phyloP scores from a whole-genome alignment of 345 rosid species.

The Cardamine resedifolia region DNA sequence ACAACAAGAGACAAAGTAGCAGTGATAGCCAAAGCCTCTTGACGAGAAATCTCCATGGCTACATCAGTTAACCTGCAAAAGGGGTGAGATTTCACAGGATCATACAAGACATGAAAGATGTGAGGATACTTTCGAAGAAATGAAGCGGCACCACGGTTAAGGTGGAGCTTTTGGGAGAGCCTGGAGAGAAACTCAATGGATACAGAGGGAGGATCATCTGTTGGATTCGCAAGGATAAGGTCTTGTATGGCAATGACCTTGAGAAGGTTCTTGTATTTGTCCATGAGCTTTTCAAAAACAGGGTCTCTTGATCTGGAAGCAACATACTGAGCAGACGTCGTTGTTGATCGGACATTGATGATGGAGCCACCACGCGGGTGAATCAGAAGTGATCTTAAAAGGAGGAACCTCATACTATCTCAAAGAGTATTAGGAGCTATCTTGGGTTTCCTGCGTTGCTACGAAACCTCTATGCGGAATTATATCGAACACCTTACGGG shows the following conservation, averaged over 20 bases:
- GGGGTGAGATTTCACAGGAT: constrained; percentile 55
- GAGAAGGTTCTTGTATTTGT: constrained; percentile 75
- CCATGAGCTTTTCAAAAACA: constrained; percentile 84
- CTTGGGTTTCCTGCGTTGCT: not conserved
- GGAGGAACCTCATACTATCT: constrained; percentile 26
- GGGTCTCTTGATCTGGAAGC: constrained; percentile 76
- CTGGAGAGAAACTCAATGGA: constrained; percentile 77
- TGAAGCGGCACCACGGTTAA: constrained; percentile 77
- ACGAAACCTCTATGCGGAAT: constrained; percentile 20
- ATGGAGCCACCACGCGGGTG: constrained; percentile 20
- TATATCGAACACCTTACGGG: constrained; percentile 32
- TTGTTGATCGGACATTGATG: constrained; percentile 47
- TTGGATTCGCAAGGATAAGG: constrained; percentile 67
- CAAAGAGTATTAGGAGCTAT: not conserved
- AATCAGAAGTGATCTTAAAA: constrained; percentile 29
- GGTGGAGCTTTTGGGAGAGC: constrained; percentile 83
- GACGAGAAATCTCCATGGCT: constrained; percentile 53
- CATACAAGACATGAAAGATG: constrained; percentile 64
- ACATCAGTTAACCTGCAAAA: constrained; percentile 62
- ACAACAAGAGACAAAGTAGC: constrained; percentile 52
- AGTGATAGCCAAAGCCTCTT: constrained; percentile 56
- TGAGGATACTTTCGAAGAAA: constrained; percentile 79
- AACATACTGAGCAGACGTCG: constrained; percentile 73
- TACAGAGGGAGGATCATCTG: constrained; percentile 51
- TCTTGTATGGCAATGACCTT: constrained; percentile 79